These are phyloP conservation scores for Pleurotus eryngii DNA, from an alignment of 768 basidiomycete species.

Conservation along the genomic window DNA sequence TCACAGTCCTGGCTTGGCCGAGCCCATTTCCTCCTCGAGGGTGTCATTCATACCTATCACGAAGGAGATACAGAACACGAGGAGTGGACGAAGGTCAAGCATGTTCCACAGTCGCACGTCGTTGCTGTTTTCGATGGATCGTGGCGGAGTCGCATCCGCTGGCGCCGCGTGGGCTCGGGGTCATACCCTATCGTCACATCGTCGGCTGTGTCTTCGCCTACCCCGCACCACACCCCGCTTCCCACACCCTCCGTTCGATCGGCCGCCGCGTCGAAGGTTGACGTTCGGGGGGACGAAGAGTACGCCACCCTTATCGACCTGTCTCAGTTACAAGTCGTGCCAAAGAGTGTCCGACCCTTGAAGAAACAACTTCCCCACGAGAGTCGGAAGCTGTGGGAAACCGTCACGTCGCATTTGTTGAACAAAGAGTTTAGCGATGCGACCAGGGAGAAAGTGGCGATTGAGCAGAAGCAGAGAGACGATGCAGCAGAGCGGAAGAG, in stretches of 20 bases:
- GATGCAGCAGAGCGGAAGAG: constrained; percentile 83
- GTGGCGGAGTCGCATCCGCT: constrained; percentile 83
- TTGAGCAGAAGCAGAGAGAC: constrained; percentile 94
- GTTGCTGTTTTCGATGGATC: constrained; percentile 85
- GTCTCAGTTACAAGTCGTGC: constrained; percentile 62
- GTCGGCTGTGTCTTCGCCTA: constrained; percentile 45
- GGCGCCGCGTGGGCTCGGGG: constrained; percentile 56
- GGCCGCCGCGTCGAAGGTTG: constrained; percentile 41
- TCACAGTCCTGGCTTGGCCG: constrained; percentile 83
- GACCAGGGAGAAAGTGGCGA: constrained; percentile 84
- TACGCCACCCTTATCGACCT: constrained; percentile 76
- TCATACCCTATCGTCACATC: constrained; percentile 39
- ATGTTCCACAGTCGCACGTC: constrained; percentile 76
- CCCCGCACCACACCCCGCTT: constrained; percentile 42
- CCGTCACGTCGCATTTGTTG: constrained; percentile 69
- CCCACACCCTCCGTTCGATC: constrained; percentile 30
- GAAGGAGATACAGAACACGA: constrained; percentile 59
- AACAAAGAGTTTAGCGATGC: constrained; percentile 90
- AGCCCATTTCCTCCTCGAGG: constrained; percentile 82
- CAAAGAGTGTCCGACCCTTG: constrained; percentile 83
- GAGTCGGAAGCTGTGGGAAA: constrained; percentile 86
- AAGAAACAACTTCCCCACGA: constrained; percentile 76
- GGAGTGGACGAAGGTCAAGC: constrained; percentile 84
- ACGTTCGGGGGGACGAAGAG: constrained; percentile 46
- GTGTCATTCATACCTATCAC: constrained; percentile 82